Percentiles rank a stretch among this genome's conserved stretches.
Evolutionary conservation across 257 asterid species (phyloP).

Genomic region (Nicotiana tabacum): DNA sequence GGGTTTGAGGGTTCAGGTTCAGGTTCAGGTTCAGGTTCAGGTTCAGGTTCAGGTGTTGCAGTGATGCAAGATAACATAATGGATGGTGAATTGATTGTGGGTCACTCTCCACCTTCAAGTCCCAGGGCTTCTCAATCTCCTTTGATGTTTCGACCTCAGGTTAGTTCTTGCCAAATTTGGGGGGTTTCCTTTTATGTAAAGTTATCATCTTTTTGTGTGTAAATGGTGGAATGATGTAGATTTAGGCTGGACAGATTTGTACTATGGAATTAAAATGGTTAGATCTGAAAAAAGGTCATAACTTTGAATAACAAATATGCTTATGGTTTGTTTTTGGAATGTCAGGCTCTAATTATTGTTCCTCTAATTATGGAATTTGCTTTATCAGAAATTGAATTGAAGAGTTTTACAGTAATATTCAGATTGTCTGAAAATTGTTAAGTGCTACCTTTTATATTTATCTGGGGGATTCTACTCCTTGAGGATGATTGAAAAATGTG

Average conservation of each 20-base stretch:
- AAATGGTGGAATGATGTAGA: neutral
- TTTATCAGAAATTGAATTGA: neutral
- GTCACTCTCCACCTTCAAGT: constrained; percentile 85
- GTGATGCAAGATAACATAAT: constrained; percentile 39
- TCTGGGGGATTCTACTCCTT: neutral
- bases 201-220: neutral
- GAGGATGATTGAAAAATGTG: neutral
- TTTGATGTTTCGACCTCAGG: constrained; percentile 90
- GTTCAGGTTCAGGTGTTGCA: constrained; percentile 30
- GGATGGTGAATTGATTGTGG: constrained; percentile 64
- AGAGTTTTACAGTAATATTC: neutral
- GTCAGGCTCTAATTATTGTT: neutral
- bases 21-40: constrained; percentile 18
- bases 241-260: constrained; percentile 10
- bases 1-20: constrained; percentile 29
- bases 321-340: neutral
- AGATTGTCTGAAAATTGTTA: neutral
- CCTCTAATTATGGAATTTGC: neutral
- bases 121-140: constrained; percentile 91
- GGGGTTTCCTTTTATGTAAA: neutral
- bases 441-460: neutral
- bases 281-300: constrained; percentile 32
- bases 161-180: constrained; percentile 10
- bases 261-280: constrained; percentile 15
- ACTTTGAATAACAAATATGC: constrained; percentile 16